These are phyloP conservation scores for Eucalyptus guilfoylei DNA, from an alignment of 345 rosid genomes.

Conservation along the genomic window DNA sequence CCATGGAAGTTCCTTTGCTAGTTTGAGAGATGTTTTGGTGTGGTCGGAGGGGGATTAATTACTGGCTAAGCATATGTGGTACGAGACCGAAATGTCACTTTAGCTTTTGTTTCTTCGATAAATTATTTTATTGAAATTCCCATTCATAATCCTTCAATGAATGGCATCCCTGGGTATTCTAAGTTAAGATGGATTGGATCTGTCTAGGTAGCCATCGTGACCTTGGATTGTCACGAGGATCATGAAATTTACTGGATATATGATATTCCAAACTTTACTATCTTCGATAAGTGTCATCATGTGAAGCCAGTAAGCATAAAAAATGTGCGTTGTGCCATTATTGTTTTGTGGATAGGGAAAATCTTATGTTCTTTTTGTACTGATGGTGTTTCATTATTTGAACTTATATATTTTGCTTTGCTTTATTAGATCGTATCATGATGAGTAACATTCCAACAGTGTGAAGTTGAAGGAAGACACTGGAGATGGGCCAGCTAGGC, in stretches of 20 bases:
- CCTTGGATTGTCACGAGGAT: background rate
- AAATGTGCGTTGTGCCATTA: background rate
- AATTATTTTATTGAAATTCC: background rate
- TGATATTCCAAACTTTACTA: background rate
- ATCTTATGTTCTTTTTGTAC: background rate
- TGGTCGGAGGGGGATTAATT: background rate
- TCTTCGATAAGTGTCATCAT: background rate
- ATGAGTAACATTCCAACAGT: conserved; percentile 89
- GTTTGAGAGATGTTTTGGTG: background rate
- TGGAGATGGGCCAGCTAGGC: conserved; percentile 63
- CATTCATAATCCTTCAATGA: background rate
- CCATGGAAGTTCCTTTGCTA: background rate
- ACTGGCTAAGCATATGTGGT: background rate
- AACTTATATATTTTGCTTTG: background rate
- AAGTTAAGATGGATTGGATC: background rate
- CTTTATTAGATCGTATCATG: conserved; percentile 72
- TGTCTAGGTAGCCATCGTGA: background rate
- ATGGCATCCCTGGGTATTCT: no score
- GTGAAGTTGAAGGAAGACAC: conserved; percentile 65
- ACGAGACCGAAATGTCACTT: background rate
- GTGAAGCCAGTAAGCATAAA: background rate
- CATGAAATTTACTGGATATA: background rate
- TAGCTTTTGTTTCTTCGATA: background rate
- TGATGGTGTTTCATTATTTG: background rate
- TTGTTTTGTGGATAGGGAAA: background rate